phyloP scores from a whole-genome alignment of 2,329 filamentous ascomycete species.

The Metarhizium anisopliae region DNA sequence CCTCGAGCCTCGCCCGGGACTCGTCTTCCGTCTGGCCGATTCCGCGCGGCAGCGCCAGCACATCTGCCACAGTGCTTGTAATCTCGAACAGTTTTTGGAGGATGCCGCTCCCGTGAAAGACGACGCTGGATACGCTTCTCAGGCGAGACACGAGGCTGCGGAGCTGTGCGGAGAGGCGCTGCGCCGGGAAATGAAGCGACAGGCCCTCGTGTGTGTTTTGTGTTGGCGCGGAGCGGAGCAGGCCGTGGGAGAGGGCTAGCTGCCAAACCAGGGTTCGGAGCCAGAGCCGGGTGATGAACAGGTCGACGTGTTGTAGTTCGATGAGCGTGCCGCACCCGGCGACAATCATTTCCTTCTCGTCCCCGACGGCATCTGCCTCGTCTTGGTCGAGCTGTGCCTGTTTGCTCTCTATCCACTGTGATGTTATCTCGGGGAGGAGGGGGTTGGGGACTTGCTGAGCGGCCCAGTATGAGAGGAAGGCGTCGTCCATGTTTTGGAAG shows the following conservation, averaged over 20 bases:
- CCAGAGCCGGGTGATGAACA: constrained; percentile 32
- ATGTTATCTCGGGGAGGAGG: constrained; percentile 18
- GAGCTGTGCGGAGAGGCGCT: constrained; percentile 28
- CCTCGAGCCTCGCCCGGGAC: constrained; percentile 38
- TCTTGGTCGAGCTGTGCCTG: constrained; percentile 30
- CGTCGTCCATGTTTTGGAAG: constrained; percentile 29
- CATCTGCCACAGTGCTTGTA: constrained; percentile 49
- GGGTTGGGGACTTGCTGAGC: constrained; percentile 17
- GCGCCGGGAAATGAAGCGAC: constrained; percentile 29
- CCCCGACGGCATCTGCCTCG: constrained; percentile 22
- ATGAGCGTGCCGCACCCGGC: constrained; percentile 19
- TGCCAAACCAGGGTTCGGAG: constrained; percentile 33
- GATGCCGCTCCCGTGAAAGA: constrained; percentile 46
- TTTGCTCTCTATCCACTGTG: constrained; percentile 31
- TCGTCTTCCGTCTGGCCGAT: constrained; percentile 30
- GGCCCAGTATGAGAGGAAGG: constrained; percentile 28
- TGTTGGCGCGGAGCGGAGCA: constrained; percentile 25
- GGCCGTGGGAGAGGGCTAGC: constrained; percentile 28
- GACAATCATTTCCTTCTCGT: constrained; percentile 16
- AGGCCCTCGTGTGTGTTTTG: constrained; percentile 25
- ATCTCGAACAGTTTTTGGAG: constrained; percentile 53
- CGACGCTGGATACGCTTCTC: constrained; percentile 32
- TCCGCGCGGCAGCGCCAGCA: constrained; percentile 40
- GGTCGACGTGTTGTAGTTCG: constrained; percentile 31
- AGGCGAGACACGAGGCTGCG: constrained; percentile 27